Evolutionary conservation across 495 filamentous ascomycete species (phyloP), one percentile per base, ranked within the genome.

Genomic region (Aspergillus kassunensis): DNA sequence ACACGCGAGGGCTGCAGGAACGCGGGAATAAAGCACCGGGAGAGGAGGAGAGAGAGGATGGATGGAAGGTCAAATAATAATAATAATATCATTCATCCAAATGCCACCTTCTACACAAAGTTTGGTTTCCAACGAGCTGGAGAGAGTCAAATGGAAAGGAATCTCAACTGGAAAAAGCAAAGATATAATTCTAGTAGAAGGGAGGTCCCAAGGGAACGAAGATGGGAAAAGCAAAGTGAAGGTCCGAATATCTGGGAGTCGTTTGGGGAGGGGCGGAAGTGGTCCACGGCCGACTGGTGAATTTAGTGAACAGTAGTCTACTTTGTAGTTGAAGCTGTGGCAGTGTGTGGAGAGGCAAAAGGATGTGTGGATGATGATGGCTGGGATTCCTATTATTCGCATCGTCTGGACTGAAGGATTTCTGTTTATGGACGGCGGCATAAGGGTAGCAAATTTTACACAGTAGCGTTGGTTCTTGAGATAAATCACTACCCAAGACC

Each of bases 1-100:
- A 61, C 56, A 61, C 60, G 60, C 57, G 55, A 63, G 56, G 54
- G 60, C 63, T 66, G 63, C 63, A 66, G 63, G 63, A 66, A 66
- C 63, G 54, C 63, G 60, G 63, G 57, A 61, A 61, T 59, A 56
- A 59, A 63, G 61, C 61, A 59, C 58, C 58, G 49, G 57, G 42
- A 59, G 54, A 41, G 58, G 56, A 55, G 49, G 24, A 57, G 49
- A 50, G 54, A 30, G 21, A 47, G 44, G 25, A 30, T 13, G 41
- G 24, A 25, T 23, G 11, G 27, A 36, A 11, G 21, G 36, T 9
- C 23, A 58, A 54, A 53, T 55, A 57, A 61, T 44, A 40, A 40
- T 40, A 40, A 20, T 15, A 20, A 40, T 5, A 6, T 7, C 6
- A n/a, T 19, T 16, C 16, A 60, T 58, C 61, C 51, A 40, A 56